Conservation (phyloP, 2,329 filamentous ascomycete species). For the Lasiodiplodia sp. region DNA sequence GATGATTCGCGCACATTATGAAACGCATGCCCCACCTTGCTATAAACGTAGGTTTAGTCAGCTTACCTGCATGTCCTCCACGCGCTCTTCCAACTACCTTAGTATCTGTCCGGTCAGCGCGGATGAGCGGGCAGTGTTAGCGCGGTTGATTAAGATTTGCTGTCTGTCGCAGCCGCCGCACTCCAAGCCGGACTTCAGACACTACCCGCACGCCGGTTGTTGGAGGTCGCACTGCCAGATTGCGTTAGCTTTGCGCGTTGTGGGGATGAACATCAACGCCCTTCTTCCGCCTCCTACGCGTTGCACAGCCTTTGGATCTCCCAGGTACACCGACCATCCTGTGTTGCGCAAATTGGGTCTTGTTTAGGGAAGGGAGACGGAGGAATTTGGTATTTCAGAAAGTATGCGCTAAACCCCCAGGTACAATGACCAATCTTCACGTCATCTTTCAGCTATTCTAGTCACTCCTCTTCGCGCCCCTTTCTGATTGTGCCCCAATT, state of each 20-base stretch:
- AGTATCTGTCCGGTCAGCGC: not conserved
- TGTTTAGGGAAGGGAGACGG: not conserved
- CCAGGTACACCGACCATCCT: conserved; percentile 36
- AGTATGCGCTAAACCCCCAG: no score
- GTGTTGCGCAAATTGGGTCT: conserved; percentile 3
- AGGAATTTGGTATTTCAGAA: no score
- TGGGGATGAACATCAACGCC: conserved; percentile 54
- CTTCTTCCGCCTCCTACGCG: conserved; percentile 56
- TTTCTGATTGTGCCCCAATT: no score
- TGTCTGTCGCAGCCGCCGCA: conserved; percentile 70
- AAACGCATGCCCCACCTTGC: no score
- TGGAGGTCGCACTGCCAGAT: conserved; percentile 65
- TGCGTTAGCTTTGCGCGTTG: conserved; percentile 1
- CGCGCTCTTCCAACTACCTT: no score
- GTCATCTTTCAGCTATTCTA: no score
- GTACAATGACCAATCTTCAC: no score
- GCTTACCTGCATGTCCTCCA: no score
- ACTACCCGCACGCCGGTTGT: conserved; percentile 67
- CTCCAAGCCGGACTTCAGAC: conserved; percentile 62
- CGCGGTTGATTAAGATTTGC: conserved; percentile 63
- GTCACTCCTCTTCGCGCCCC: no score
- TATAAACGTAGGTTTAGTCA: no score
- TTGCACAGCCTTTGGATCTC: conserved; percentile 44
- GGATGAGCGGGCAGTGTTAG: conserved; percentile 1
- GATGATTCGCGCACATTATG: no score